Evolutionary conservation across 768 basidiomycete genomes (phyloP), one percentile per base, ranked within the genome.

Genomic region (Agaricus subrufescens): DNA sequence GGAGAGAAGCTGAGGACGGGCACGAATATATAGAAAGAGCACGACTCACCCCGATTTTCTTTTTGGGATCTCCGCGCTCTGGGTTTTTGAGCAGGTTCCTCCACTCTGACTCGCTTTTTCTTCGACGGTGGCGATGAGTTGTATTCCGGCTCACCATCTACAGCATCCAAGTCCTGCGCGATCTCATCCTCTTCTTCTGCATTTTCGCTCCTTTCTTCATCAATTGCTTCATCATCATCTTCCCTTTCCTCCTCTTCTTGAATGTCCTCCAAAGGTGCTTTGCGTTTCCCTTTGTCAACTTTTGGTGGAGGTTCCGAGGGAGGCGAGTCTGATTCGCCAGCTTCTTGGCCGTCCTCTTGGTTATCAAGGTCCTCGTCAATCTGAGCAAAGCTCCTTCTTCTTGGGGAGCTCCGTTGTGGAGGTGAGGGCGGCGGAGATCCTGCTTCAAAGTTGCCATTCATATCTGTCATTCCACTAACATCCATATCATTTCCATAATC

Each of bases 321-420:
- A 6, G 71, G 64, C 12, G 69, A 62, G 38, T 70, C 67, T 30
- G 72, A 70, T 19, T 72, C 60, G 3, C 70, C 62, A 26, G 67
- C 70, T 19, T 77, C 76, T 1, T 77, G 75, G 0, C 70, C 62
- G 27, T 67, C 70, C n/a, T 77, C 76, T 1, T 77, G 75, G 0
- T 77, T 74, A 11, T 75, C 74, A 12, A 73, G 75, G n/a, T 77
- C 79, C 43, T 76, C 75, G 57, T 75, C 77, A 64, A 81, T 72
- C 50, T 78, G 76, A 7, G 71, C 67, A 51, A 84, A 84, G 58
- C 73, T 82, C 8, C 70, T 69, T 48, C 69, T 69, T n/a, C 70
- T 68, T 25, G 69, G 70, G 12, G 68, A 65, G 29, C 49, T 56
- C 19, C 25, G 27, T 19, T 50, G 55, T 25, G 31, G 30, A 6